phyloP scores from a whole-genome alignment of 2,329 filamentous ascomycete species.

The Ophiocordyceps camponoti-floridani region DNA sequence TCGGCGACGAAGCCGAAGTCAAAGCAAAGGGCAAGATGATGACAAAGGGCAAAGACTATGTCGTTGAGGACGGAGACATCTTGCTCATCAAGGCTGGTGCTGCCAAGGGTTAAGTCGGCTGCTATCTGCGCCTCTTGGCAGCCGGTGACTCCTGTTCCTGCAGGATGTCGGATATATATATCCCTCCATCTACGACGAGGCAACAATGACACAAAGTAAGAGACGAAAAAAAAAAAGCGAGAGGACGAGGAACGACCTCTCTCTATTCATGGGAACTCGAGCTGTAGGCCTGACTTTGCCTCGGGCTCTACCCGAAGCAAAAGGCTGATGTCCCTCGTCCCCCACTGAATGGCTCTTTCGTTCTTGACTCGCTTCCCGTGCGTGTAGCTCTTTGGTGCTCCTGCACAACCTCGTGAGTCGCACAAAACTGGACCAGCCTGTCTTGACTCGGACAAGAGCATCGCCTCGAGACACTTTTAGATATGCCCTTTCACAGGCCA shows the following conservation, averaged over 20 bases:
- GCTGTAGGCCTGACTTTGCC: not conserved
- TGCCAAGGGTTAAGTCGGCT: conserved; percentile 43
- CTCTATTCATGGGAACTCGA: not conserved
- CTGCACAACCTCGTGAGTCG: no score
- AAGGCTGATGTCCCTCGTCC: not conserved
- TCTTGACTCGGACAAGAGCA: no score
- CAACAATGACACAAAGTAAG: not conserved
- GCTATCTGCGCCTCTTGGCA: not conserved
- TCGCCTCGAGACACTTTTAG: no score
- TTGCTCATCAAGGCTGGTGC: conserved; percentile 82
- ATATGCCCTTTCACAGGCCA: conserved; percentile 3
- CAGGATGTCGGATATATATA: no score
- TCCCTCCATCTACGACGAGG: not conserved
- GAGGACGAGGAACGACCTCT: no score
- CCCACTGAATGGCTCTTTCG: not conserved
- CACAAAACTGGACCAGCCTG: not conserved
- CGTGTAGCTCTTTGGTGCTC: not conserved
- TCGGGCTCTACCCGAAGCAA: not conserved
- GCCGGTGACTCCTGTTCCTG: no score
- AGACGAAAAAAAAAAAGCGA: not conserved
- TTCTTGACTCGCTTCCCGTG: not conserved
- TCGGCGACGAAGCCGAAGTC: conserved; percentile 73
- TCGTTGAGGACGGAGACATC: conserved; percentile 67
- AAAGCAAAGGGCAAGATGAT: conserved; percentile 92
- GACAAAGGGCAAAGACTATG: conserved; percentile 98